Percentiles rank a stretch among this genome's conserved stretches.
Evolutionary conservation across 768 basidiomycete species (phyloP).

Genomic region (Tephrocybe sp.): DNA sequence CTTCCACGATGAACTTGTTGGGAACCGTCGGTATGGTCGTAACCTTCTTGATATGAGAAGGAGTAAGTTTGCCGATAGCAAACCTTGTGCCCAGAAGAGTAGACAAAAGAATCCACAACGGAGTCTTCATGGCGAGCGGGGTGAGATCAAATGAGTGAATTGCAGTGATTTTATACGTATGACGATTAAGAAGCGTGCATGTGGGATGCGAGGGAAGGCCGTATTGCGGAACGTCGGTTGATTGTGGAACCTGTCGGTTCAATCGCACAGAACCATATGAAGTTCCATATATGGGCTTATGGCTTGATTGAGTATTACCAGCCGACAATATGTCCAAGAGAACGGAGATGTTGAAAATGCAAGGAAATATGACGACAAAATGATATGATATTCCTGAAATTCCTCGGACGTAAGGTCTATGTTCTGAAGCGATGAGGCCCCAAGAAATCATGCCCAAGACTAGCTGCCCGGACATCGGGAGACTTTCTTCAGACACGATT

Average conservation of each 20-base stretch:
- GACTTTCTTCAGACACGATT: too few relatives aligned
- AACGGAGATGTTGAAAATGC: not conserved
- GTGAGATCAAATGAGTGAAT: slow-evolving; percentile 3
- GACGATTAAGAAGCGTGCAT: not conserved
- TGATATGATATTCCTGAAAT: not conserved
- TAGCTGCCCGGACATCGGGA: too few relatives aligned
- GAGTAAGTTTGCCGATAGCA: slow-evolving; percentile 29
- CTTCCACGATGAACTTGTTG: slow-evolving; percentile 60
- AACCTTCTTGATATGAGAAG: slow-evolving; percentile 38
- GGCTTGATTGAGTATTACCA: not conserved
- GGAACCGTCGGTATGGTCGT: slow-evolving; percentile 38
- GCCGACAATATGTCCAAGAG: not conserved
- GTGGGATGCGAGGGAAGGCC: slow-evolving; percentile 6
- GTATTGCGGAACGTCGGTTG: slow-evolving; percentile 5
- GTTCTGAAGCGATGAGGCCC: not conserved
- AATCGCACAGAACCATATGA: not conserved
- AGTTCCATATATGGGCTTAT: not conserved
- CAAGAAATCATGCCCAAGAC: too few relatives aligned
- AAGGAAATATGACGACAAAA: not conserved
- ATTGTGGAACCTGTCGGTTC: not conserved
- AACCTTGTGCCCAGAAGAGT: slow-evolving; percentile 24
- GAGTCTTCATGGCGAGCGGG: slow-evolving; percentile 34
- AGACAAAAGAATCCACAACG: slow-evolving; percentile 26
- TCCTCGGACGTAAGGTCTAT: not conserved
- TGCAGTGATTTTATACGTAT: not conserved